Conservation (phyloP, 371 early-diverging fungal species). For the Zopfochytrium polystomum region DNA sequence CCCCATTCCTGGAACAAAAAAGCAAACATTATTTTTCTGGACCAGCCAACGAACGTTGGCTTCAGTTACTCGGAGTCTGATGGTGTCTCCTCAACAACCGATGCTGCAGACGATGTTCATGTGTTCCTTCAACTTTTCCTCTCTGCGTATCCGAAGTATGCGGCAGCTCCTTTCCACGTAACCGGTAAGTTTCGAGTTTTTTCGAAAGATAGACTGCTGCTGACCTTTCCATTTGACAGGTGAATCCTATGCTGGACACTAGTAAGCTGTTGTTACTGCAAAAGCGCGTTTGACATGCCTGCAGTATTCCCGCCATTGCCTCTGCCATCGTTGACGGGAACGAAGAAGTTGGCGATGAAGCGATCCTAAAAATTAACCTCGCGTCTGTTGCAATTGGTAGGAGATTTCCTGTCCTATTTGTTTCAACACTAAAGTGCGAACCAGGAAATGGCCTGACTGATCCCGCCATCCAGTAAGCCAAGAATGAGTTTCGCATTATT, state of each 20-base stretch:
- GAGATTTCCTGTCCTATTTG: conserved; percentile 31
- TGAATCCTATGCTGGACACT: conserved; percentile 63
- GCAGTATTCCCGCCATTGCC: conserved; percentile 56
- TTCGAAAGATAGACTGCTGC: conserved; percentile 52
- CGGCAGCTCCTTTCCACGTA: conserved; percentile 62
- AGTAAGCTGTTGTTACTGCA: conserved; percentile 13
- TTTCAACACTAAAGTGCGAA: conserved; percentile 4
- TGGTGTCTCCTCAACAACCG: conserved; percentile 46
- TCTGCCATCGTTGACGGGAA: conserved; percentile 32
- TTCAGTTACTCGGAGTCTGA: conserved; percentile 63
- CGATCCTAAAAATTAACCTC: conserved; percentile 33
- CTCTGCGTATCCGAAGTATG: conserved; percentile 45
- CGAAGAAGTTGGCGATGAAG: conserved; percentile 7
- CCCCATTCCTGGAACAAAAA: conserved; percentile 73
- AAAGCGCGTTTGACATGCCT: conserved; percentile 38
- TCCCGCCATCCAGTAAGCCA: conserved; percentile 63
- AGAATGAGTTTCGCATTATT: conserved; percentile 90
- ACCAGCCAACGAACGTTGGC: conserved; percentile 79
- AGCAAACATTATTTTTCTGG: conserved; percentile 79
- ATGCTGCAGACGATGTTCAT: conserved; percentile 69
- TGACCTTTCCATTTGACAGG: conserved; percentile 36
- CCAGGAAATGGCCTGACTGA: conserved; percentile 71
- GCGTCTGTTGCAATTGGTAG: conserved; percentile 69
- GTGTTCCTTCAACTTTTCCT: conserved; percentile 64
- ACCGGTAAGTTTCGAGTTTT: conserved; percentile 70